Base-by-base conservation (phyloP, 768 basidiomycete species). In the Suillus brevipes region DNA sequence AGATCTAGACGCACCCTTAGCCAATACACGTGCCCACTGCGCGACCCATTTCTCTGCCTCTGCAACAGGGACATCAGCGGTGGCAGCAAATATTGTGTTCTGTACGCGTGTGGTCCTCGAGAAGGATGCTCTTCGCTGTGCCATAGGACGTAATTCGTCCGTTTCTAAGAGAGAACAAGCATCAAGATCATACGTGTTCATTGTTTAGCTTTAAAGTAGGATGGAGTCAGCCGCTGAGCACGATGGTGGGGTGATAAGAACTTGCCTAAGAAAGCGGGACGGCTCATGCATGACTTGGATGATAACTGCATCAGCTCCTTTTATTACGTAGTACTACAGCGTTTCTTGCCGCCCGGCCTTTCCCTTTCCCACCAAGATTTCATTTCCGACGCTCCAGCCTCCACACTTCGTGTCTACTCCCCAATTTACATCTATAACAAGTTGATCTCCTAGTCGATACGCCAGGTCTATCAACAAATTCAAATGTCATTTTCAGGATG, bases 21-120 rank as follows among this genome's bases (percentile, higher is more conserved):
- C 89, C 40, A 81, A 72, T 20, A 87, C 80, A 3, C 70, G 67
- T 65, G 78, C 77, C 91, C 91, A 92, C 16, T 79, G 78, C 63
- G 80, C 76, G 37, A 87, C 76, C 89, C 90, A 90, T 55, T 81
- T 76, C 55, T 81, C 79, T 13, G 79, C 76, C 31, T 84, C 82
- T 55, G 74, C 18, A 65, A 47, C 42, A 67, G 55, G 14, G 36
- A 65, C 12, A 58, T 63, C 31, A 42, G 23, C 5, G 73, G 72
- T 8, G 68, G 72, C 69, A 52, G 65, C 60, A 23, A 70, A 65
- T 14, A 66, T 64, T 0, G 69, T 31, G 5, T 67, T 66, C 60
- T 60, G 67, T 25, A 68, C 34, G 16, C 70, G 67, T 7, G 60
- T 60, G 13, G 65, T 20, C 16, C 20, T 45, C 4, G 74, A 66